Percentiles rank a stretch among this genome's conserved stretches.
Conservation (phyloP, 2,329 filamentous ascomycete genomes). For the Curvularia sp. region DNA sequence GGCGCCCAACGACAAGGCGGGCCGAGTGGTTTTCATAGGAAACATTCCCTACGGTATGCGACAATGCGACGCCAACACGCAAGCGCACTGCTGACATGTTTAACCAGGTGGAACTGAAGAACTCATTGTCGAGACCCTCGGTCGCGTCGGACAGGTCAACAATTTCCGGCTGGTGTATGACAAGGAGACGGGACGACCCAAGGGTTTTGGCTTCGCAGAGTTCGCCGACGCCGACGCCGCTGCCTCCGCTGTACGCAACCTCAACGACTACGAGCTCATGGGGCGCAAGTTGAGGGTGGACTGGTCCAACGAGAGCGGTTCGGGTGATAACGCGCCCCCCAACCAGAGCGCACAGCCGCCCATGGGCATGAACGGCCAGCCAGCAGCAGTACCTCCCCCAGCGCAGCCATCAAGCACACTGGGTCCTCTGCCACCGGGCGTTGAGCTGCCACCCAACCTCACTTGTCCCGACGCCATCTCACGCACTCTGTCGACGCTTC, state of each 20-base stretch:
- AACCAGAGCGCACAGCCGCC: conserved; percentile 53
- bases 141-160: conserved; percentile 84
- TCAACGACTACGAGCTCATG: conserved; percentile 96
- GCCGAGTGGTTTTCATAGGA: conserved; percentile 82
- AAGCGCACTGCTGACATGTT: conserved; percentile 23
- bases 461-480: conserved; percentile 91
- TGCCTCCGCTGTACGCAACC: conserved; percentile 90
- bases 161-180: conserved; percentile 95
- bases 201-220: conserved; percentile 96
- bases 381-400: conserved; percentile 48
- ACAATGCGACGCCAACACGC: neutral
- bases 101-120: conserved; percentile 86
- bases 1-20: conserved; percentile 67
- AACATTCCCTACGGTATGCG: conserved; percentile 82
- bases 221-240: conserved; percentile 93
- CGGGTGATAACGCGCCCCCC: conserved; percentile 60
- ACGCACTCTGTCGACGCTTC: conserved; percentile 83
- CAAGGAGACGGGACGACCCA: conserved; percentile 90
- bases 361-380: conserved; percentile 36
- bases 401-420: conserved; percentile 61
- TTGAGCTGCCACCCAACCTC: conserved; percentile 81
- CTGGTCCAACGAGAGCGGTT: conserved; percentile 90
- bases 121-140: conserved; percentile 93
- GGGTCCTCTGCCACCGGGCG: conserved; percentile 82
- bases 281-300: conserved; percentile 92